Evolutionary conservation across 305 asterid species (phyloP), one percentile per base, ranked within the genome.

Genomic region (Fraxinus sp.): DNA sequence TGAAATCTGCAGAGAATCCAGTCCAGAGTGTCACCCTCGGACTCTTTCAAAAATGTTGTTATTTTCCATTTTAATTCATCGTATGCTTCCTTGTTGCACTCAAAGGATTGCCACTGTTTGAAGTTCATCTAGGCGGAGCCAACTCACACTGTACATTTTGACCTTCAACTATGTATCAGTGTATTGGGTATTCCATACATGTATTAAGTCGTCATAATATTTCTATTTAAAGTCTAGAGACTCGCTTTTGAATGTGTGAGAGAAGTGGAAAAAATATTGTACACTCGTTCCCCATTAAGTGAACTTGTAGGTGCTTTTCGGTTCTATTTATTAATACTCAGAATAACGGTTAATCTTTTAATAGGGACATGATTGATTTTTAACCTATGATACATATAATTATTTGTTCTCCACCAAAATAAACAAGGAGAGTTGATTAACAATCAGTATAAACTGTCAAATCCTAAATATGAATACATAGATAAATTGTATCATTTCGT

Each of bases 1-100:
- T 86, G 87, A 79, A 16, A 79, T 14, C 73, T 79, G 77, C 89
- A 79, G 87, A 36, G 82, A 83, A 83, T 85, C 86, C 30, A 64
- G 66, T 24, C 81, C 77, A 77, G 78, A 79, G 81, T 79, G 80
- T 81, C 86, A 28, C 87, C 35, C 77, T 39, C 77, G 35, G 73
- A 66, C 35, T 28, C 75, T 8, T 68, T 28, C 1, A 26, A 26
- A 11, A 64, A 28, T 68, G 64, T 52, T 52, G 1, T 16, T n/a
- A 52, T 52, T 52, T 52, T 49, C 59, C 74, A 66, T 66, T 66
- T 22, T 24, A 66, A 26, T 66, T 66, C 74, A 62, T 22, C 32
- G 13, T 62, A 22, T 62, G 30, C 71, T 62, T 22, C 71, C 71
- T 62, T 18, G 26, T 62, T 59, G 30, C 30, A 59, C 71, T 59